phyloP scores from a whole-genome alignment of 2,329 filamentous ascomycete species.

The Stemphylium beticola region DNA sequence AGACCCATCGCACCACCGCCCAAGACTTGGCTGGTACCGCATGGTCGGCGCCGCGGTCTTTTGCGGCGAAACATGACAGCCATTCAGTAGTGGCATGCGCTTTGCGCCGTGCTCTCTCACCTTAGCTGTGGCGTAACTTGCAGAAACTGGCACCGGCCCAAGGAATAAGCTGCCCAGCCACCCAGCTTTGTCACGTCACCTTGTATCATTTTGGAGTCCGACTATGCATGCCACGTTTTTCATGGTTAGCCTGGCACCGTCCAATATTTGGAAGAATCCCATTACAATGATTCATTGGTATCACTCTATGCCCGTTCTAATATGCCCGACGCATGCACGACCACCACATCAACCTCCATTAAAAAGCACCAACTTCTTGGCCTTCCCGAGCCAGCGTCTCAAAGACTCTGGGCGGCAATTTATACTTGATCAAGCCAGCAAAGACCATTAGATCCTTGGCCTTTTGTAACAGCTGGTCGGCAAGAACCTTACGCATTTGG shows the following conservation, averaged over 20 bases:
- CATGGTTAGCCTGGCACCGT: too few species aligned
- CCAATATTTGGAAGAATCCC: background rate
- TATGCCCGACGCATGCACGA: background rate
- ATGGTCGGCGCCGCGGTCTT: background rate
- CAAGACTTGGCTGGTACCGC: background rate
- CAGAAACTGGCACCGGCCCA: background rate
- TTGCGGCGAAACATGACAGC: background rate
- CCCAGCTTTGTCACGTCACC: background rate
- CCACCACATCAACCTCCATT: background rate
- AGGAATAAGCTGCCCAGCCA: background rate
- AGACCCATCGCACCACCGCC: background rate
- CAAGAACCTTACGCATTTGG: slow-evolving; percentile 59
- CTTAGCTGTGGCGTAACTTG: background rate
- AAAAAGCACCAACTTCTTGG: slow-evolving; percentile 42
- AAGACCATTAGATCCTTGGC: slow-evolving; percentile 92
- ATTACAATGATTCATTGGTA: slow-evolving; percentile 1
- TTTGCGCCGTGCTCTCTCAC: too few species aligned
- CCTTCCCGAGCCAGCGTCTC: slow-evolving; percentile 85
- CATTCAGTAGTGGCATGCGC: background rate
- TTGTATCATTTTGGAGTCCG: background rate
- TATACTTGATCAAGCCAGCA: slow-evolving; percentile 88
- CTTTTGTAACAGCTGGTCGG: slow-evolving; percentile 76
- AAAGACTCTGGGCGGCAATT: slow-evolving; percentile 84
- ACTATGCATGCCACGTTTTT: too few species aligned
- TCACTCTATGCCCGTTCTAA: slow-evolving; percentile 2